Conservation (phyloP, 129 eudicot species). For the Tanacetum coccineum region DNA sequence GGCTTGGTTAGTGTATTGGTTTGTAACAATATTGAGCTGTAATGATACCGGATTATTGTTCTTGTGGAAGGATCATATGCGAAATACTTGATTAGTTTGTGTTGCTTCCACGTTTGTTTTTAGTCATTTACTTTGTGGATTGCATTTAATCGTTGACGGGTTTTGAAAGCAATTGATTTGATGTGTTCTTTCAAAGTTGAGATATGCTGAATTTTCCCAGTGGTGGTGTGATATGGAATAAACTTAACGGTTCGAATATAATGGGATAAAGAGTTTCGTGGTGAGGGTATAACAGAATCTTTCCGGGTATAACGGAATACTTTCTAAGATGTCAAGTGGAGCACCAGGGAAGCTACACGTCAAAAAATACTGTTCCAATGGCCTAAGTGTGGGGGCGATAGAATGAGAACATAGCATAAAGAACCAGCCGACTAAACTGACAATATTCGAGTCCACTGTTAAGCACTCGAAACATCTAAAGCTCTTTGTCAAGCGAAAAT, state of each 20-base stretch:
- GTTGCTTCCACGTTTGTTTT: background rate
- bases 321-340: background rate
- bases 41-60: background rate
- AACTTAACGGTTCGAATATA: background rate
- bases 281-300: background rate
- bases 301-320: background rate
- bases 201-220: background rate
- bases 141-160: background rate
- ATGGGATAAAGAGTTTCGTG: conserved; percentile 8
- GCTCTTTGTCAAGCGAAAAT: too few species aligned
- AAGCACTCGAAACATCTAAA: background rate
- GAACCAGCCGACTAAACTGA: background rate
- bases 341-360: conserved; percentile 20
- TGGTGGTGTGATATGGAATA: background rate
- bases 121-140: background rate
- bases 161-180: too few species aligned
- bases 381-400: background rate
- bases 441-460: background rate
- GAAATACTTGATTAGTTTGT: background rate
- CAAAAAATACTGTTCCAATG: conserved; percentile 3
- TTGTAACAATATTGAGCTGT: background rate
- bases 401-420: conserved; percentile 5
- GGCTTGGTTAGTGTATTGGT: background rate
- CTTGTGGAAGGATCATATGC: background rate
- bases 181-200: background rate